Evolutionary conservation across 176 grass and related monocot genomes (phyloP).

Genomic region (Triticum aestivum): IWGSC_CS_RefSeq_v2.1 NC_057814.1:547439777-547440276

Average conservation of each 20-base stretch:
- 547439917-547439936: too few relatives aligned
- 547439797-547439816: too few relatives aligned
- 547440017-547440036: not conserved
- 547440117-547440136: not conserved
- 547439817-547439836: too few relatives aligned
- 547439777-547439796: too few relatives aligned
- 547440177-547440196: not conserved
- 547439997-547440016: not conserved
- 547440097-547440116: slow-evolving; percentile 34
- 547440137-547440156: not conserved
- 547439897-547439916: too few relatives aligned
- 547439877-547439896: not conserved
- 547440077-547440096: not conserved
- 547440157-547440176: not conserved
- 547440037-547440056: not conserved
- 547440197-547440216: not conserved
- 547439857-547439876: too few relatives aligned
- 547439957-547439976: too few relatives aligned
- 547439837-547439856: too few relatives aligned
- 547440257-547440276: slow-evolving; percentile 33
- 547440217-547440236: not conserved
- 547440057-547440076: not conserved
- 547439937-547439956: not conserved
- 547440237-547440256: not conserved
- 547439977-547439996: not conserved